Conservation (phyloP, 768 basidiomycete genomes). For the Collybiopsis luxurians region DNA sequence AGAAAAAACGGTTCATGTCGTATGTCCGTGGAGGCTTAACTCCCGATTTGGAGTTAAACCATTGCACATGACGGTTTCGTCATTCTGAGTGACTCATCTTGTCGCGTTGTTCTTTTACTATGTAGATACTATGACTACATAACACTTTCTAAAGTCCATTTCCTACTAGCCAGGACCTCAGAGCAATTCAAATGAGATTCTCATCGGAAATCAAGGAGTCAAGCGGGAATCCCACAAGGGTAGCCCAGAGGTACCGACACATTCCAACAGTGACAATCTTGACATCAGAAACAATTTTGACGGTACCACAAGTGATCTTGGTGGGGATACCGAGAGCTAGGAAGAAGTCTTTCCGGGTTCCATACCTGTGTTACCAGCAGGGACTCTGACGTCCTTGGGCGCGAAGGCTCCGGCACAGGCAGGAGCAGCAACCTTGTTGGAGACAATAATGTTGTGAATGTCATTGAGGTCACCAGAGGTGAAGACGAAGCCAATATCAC, state of each 20-base stretch:
- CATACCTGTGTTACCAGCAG: slow-evolving; percentile 99
- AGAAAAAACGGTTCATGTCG: no score
- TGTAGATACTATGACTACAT: no score
- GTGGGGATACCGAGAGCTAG: slow-evolving; percentile 99
- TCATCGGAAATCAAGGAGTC: no score
- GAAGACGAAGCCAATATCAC: slow-evolving; percentile 99
- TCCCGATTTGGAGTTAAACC: no score
- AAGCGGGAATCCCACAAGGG: no score
- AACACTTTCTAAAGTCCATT: no score
- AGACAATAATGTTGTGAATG: slow-evolving; percentile 85
- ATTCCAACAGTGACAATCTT: slow-evolving; percentile 92
- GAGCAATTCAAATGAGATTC: no score
- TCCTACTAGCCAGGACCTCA: no score
- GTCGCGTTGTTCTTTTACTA: no score
- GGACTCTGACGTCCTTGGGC: slow-evolving; percentile 88
- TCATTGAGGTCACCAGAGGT: slow-evolving; percentile 91
- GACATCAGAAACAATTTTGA: slow-evolving; percentile 97
- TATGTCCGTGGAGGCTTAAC: no score
- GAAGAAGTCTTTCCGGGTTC: slow-evolving; percentile 99
- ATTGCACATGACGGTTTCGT: no score
- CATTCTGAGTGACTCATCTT: no score
- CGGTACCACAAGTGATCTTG: slow-evolving; percentile 99
- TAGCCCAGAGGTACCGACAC: slow-evolving; percentile 96
- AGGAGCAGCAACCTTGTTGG: slow-evolving; percentile 98
- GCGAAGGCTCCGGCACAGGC: slow-evolving; percentile 98